Percentiles rank a stretch among this genome's conserved stretches.
phyloP scores from a whole-genome alignment of 139 green algal genomes.

The Ettlia oleoabundans region DNA sequence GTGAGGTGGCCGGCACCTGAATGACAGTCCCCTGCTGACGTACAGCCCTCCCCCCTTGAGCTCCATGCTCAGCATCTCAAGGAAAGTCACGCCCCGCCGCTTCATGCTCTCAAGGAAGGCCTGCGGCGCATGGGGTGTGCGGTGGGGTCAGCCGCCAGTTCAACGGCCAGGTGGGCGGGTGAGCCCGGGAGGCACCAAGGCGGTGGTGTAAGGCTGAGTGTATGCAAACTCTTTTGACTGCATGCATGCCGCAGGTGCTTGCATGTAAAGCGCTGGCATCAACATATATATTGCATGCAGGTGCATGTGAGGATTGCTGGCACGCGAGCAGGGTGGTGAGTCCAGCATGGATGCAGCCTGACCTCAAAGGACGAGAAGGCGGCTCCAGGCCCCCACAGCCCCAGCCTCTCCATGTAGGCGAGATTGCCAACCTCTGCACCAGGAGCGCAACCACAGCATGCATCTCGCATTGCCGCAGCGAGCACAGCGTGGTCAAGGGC shows the following conservation, averaged over 20 bases:
- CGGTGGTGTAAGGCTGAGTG: not conserved
- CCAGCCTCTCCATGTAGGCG: constrained; percentile 83
- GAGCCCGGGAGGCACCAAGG: not conserved
- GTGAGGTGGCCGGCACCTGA: constrained; percentile 52
- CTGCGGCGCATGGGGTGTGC: not conserved
- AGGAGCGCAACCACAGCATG: not conserved
- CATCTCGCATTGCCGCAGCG: no score
- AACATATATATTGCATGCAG: no score
- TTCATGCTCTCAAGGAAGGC: constrained; percentile 3
- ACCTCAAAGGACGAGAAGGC: constrained; percentile 63
- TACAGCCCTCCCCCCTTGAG: constrained; percentile 88
- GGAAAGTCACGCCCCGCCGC: constrained; percentile 44
- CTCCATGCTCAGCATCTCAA: constrained; percentile 90
- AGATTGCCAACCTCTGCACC: constrained; percentile 74
- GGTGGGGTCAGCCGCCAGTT: no score
- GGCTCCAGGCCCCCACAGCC: constrained; percentile 79
- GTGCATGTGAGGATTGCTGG: no score
- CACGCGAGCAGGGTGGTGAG: no score
- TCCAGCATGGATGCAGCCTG: no score
- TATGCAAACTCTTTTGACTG: no score
- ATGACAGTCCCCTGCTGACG: constrained; percentile 80
- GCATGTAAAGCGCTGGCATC: no score
- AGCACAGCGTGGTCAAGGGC: no score
- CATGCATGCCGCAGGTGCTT: not conserved
- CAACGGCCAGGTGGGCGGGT: not conserved